Evolutionary conservation across 768 basidiomycete species (phyloP).

Genomic region (Daedaleopsis nitida): DNA sequence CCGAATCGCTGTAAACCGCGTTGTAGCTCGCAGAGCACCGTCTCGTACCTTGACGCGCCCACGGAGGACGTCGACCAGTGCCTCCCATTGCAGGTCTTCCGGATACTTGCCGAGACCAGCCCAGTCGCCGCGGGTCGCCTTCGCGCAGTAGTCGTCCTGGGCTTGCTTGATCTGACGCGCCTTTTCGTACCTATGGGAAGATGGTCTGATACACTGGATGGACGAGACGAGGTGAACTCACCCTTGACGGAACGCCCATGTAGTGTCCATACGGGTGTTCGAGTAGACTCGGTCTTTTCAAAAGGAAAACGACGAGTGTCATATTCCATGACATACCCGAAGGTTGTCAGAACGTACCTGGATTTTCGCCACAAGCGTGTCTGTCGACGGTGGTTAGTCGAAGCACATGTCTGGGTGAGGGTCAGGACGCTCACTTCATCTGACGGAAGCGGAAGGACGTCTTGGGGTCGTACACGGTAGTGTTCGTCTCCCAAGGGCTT

Average conservation of each 20-base stretch:
- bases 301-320: not conserved
- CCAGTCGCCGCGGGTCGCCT: slow-evolving; percentile 51
- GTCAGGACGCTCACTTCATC: slow-evolving; percentile 57
- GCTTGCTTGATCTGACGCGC: slow-evolving; percentile 65
- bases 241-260: slow-evolving; percentile 67
- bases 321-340: not conserved
- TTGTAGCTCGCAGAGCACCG: not conserved
- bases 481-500: slow-evolving; percentile 64
- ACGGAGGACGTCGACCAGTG: slow-evolving; percentile 74
- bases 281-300: slow-evolving; percentile 30
- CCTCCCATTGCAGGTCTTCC: slow-evolving; percentile 75
- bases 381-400: not conserved
- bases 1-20: not conserved
- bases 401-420: not conserved
- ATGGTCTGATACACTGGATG: no score
- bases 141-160: slow-evolving; percentile 69
- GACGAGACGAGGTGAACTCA: no score
- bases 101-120: slow-evolving; percentile 57
- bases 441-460: slow-evolving; percentile 67
- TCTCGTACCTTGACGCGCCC: slow-evolving; percentile 68
- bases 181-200: slow-evolving; percentile 48
- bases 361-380: slow-evolving; percentile 50
- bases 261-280: slow-evolving; percentile 60
- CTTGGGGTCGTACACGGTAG: slow-evolving; percentile 45
- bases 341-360: slow-evolving; percentile 33